phyloP scores from a whole-genome alignment of 345 rosid genomes.

The Trapa bicornis region DNA sequence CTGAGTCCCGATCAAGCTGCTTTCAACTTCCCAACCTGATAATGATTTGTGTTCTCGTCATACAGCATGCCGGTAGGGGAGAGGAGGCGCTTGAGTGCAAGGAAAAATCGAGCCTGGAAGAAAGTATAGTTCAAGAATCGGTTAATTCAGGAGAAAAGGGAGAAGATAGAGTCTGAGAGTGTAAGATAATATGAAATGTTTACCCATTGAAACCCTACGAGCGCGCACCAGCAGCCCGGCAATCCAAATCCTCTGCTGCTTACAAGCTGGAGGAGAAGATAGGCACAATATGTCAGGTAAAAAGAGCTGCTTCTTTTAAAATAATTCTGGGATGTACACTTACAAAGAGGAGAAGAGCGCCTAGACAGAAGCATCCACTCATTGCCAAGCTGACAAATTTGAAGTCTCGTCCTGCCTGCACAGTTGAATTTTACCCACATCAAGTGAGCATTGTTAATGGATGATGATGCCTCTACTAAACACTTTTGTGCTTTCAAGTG shows the following conservation, averaged over 20 bases:
- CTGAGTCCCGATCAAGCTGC: slow-evolving; percentile 9
- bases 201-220: slow-evolving; percentile 61
- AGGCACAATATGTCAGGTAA: neutral
- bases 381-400: slow-evolving; percentile 61
- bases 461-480: neutral
- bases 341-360: slow-evolving; percentile 52
- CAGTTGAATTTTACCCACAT: neutral
- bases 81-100: slow-evolving; percentile 32
- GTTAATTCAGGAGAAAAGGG: neutral
- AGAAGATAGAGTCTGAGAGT: slow-evolving; percentile 11
- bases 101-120: slow-evolving; percentile 33
- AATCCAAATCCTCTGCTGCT: slow-evolving; percentile 42
- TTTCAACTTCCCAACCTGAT: slow-evolving; percentile 15
- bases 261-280: slow-evolving; percentile 25
- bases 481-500: neutral
- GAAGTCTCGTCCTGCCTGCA: slow-evolving; percentile 92
- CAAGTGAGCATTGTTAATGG: neutral
- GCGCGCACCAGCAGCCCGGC: slow-evolving; percentile 48
- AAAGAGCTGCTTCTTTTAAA: neutral
- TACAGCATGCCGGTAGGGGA: slow-evolving; percentile 35
- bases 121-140: neutral
- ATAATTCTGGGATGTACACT: slow-evolving; percentile 1
- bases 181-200: slow-evolving; percentile 2
- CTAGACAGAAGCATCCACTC: slow-evolving; percentile 63
- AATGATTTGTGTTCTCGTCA: slow-evolving; percentile 13